These are phyloP conservation scores for Primulina huaijiensis DNA, from an alignment of 257 asterid species.

Conservation along the genomic window DNA sequence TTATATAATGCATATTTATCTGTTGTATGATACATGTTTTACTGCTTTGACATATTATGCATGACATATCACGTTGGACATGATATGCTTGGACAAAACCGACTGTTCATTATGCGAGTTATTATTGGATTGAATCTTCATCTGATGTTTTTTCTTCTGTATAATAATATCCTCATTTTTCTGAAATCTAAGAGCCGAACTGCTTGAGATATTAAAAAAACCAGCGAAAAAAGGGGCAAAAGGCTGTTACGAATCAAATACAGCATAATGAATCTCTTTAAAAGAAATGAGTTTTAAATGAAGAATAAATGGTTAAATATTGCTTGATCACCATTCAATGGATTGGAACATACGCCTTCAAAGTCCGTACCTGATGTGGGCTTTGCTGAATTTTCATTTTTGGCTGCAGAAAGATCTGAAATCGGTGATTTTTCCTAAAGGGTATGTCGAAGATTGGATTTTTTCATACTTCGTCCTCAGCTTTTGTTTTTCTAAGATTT, in stretches of 20 bases:
- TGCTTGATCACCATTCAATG: not conserved
- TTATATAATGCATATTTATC: no score
- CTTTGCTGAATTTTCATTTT: not conserved
- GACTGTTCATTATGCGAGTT: not conserved
- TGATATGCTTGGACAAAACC: no score
- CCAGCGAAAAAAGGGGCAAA: no score
- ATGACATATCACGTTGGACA: no score
- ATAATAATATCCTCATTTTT: not conserved
- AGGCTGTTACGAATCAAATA: not conserved
- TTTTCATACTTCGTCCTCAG: not conserved
- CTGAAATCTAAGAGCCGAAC: not conserved
- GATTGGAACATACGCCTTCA: not conserved
- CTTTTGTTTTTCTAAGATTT: not conserved
- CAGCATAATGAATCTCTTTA: not conserved
- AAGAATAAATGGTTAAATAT: not conserved
- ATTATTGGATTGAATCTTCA: not conserved
- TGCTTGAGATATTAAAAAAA: no score
- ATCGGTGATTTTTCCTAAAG: not conserved
- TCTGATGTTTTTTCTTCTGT: not conserved
- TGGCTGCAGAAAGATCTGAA: not conserved
- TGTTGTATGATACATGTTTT: no score
- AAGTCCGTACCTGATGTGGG: not conserved
- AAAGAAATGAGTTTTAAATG: not conserved
- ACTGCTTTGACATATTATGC: no score
- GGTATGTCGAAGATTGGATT: conserved; percentile 9